Conservation (phyloP, 2,329 filamentous ascomycete species). For the Drechslerella dactyloides region DNA sequence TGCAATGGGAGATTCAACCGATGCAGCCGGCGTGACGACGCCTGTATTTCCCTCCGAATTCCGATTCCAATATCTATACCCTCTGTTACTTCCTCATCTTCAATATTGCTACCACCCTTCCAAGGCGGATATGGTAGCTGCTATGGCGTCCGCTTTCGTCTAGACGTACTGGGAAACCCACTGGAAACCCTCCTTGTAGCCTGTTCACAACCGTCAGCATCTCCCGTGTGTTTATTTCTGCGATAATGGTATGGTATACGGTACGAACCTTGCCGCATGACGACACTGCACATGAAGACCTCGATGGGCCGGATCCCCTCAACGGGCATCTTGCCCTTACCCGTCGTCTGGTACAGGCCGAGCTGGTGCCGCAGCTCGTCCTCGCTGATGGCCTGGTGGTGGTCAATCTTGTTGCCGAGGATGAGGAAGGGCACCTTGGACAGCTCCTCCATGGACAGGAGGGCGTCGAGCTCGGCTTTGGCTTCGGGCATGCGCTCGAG, state of each 20-base stretch:
- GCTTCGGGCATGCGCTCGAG: conserved; percentile 91
- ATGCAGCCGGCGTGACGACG: no score
- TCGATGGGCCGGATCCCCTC: conserved; percentile 95
- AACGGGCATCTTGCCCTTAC: conserved; percentile 90
- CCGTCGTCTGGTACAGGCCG: conserved; percentile 93
- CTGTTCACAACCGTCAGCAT: conserved; percentile 58
- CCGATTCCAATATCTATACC: no score
- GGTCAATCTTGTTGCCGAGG: conserved; percentile 99
- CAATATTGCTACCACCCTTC: not conserved
- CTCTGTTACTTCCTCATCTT: no score
- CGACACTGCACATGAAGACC: conserved; percentile 98
- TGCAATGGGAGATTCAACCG: no score
- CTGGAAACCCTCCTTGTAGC: conserved; percentile 87
- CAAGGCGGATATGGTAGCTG: not conserved
- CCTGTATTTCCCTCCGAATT: no score
- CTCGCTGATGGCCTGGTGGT: conserved; percentile 92
- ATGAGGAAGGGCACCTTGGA: conserved; percentile 94
- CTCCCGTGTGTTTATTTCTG: not conserved
- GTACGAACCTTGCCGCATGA: conserved; percentile 83
- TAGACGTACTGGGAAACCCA: conserved; percentile 94
- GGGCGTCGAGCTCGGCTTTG: conserved; percentile 94
- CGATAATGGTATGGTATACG: not conserved
- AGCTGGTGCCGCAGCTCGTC: conserved; percentile 91
- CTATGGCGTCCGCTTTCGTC: conserved; percentile 53
- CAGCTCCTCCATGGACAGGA: conserved; percentile 95